phyloP scores from a whole-genome alignment of 2,329 filamentous ascomycete genomes.

The Fusarium sp. region DNA sequence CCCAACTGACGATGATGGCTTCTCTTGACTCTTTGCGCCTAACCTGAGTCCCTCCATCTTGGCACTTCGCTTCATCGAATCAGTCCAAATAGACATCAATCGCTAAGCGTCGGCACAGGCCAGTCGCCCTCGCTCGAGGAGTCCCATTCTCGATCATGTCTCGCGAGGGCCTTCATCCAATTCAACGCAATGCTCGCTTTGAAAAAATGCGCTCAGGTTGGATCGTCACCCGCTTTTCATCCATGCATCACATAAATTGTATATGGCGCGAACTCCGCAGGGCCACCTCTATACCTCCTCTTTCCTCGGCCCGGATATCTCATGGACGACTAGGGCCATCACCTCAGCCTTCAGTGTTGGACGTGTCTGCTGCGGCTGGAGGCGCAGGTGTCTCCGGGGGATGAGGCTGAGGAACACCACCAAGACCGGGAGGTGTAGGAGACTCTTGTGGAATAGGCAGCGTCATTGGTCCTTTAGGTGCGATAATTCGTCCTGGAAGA shows the following conservation, averaged over 20 bases:
- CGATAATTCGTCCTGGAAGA: constrained; percentile 73
- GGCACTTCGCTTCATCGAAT: constrained; percentile 29
- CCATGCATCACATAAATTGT: constrained; percentile 15
- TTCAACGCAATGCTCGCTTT: constrained; percentile 38
- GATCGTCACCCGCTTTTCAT: constrained; percentile 33
- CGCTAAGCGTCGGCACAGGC: constrained; percentile 25
- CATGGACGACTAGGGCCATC: background rate
- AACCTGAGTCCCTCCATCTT: constrained; percentile 19
- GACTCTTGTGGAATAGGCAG: constrained; percentile 56
- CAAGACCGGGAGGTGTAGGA: constrained; percentile 56
- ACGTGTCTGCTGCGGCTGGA: constrained; percentile 52
- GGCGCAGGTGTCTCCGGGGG: constrained; percentile 55
- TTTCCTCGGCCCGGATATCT: constrained; percentile 11
- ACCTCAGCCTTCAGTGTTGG: constrained; percentile 46
- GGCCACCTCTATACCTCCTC: constrained; percentile 7
- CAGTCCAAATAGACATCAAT: constrained; percentile 23
- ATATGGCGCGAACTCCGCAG: constrained; percentile 25
- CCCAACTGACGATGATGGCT: constrained; percentile 13
- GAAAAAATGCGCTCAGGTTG: constrained; percentile 37
- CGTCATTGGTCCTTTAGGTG: constrained; percentile 69
- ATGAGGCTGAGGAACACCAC: constrained; percentile 54
- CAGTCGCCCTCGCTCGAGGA: constrained; percentile 31
- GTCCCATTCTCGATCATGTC: constrained; percentile 26
- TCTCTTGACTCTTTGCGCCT: constrained; percentile 13
- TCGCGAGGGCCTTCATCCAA: constrained; percentile 31